Conservation (phyloP, 2,329 filamentous ascomycete genomes). For the Pochonia chlamydosporia region DNA sequence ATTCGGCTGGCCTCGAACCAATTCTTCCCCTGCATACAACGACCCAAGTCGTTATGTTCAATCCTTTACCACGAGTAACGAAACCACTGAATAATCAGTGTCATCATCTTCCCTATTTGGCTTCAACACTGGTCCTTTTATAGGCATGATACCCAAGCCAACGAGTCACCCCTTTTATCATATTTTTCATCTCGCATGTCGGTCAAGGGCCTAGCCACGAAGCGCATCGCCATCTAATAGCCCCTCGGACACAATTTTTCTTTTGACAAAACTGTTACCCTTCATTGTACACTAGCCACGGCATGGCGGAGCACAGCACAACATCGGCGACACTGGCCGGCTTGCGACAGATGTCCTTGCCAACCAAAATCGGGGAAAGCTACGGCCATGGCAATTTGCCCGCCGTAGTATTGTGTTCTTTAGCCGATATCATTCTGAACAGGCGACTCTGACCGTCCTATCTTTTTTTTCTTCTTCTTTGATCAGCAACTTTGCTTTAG, state of each 20-base stretch:
- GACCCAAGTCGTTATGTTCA: background rate
- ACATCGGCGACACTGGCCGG: background rate
- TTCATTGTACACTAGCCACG: background rate
- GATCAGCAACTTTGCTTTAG: background rate
- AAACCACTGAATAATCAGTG: background rate
- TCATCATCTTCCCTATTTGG: background rate
- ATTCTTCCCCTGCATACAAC: background rate
- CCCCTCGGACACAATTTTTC: background rate
- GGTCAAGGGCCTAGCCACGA: background rate
- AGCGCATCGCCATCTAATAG: background rate
- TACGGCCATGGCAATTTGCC: no score
- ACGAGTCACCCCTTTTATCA: conserved; percentile 14
- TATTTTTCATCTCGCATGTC: background rate
- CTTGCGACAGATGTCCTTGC: background rate
- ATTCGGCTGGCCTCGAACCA: no score
- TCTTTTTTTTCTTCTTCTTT: background rate
- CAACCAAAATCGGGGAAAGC: background rate
- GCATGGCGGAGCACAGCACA: background rate
- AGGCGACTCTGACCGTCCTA: background rate
- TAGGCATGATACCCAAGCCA: conserved; percentile 25
- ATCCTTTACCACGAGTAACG: background rate
- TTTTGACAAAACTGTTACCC: background rate
- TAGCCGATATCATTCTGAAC: background rate
- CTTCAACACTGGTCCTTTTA: conserved; percentile 9
- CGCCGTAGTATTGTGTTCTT: background rate